Evolutionary conservation across 1,284 basidiomycete species (phyloP).

Genomic region (Naganishia cerealis): DNA sequence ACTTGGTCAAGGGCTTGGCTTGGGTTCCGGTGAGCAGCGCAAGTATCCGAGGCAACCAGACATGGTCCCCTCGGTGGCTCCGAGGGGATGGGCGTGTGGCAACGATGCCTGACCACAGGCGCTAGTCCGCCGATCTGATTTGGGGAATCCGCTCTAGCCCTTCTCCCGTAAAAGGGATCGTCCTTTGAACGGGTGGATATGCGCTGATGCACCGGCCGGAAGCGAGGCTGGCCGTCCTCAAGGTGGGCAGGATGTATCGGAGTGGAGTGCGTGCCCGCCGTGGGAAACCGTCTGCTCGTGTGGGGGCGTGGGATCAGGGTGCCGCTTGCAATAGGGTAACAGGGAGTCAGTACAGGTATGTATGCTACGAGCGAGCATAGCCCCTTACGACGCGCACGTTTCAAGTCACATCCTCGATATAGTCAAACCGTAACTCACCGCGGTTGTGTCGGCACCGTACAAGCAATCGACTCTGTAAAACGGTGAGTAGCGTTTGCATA

Average conservation of each 20-base stretch:
- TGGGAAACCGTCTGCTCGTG: not conserved
- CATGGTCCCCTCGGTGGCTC: too few relatives aligned
- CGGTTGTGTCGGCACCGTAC: conserved; percentile 4
- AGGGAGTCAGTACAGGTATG: conserved; percentile 11
- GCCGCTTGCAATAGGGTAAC: not conserved
- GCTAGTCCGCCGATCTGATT: too few relatives aligned
- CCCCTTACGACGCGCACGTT: not conserved
- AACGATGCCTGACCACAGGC: too few relatives aligned
- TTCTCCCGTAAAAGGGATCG: conserved; percentile 2
- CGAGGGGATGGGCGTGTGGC: too few relatives aligned
- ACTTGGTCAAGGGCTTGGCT: too few relatives aligned
- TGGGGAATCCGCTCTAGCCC: not conserved
- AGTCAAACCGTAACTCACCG: not conserved
- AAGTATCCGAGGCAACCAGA: too few relatives aligned
- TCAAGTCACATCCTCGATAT: not conserved
- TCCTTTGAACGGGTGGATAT: conserved; percentile 1
- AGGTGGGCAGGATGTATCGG: not conserved
- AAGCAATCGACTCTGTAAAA: not conserved
- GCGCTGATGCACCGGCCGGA: conserved; percentile 8
- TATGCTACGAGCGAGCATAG: not conserved
- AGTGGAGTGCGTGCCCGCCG: not conserved
- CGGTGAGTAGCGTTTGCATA: not conserved
- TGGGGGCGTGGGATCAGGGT: not conserved
- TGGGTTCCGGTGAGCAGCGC: not conserved
- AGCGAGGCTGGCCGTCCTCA: not conserved